Evolutionary conservation across 805 yeast genomes (phyloP), one percentile per base, ranked within the genome.

Genomic region (Starmerella geochares): DNA sequence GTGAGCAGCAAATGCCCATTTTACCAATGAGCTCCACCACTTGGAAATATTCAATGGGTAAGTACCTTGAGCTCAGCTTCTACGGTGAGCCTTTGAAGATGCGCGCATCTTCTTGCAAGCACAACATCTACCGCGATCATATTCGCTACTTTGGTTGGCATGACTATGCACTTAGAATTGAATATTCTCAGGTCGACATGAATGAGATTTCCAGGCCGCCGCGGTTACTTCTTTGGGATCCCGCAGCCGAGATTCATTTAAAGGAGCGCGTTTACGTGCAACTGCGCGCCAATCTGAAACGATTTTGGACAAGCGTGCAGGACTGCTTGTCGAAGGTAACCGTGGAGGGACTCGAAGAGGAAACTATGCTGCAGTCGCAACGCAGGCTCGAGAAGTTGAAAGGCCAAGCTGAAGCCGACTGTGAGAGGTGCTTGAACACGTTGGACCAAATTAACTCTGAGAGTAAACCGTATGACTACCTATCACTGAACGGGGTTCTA

Each of bases 1-100:
- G 99, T 64, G 76, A 79, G 13, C 75, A 73, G 32, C 71, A 81
- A 0, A 80, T 94, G 2, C 92, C 96, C 0, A 79, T 83, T 5
- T 67, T 81, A 13, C 84, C 85, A 17, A 78, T 94, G 81, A 83
- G 84, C 58, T 90, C 86, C 44, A 80, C 80, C 35, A 80, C 96
- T 0, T 88, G 94, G 81, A 86, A 81, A 60, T 81, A 80, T 55
- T 90, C 97, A 0, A 81, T 92, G 65, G 98, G 97, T 0, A 94
- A 94, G 62, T 92, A 84, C 62, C 69, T 92, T 21, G 97, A 92
- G 67, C 69, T 88, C 20, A 71, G 83, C 27, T 88, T 88, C 62
- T 86, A 94, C 84, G 77, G 83, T 49, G 66, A 71, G 31, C 71
- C 69, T 17, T 68, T 78, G 33, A 70, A 76, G 13, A 69, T 79